Percentiles rank a stretch among this genome's conserved stretches.
phyloP scores from a whole-genome alignment of 2,329 filamentous ascomycete genomes.

The Leptodontidium sp. region DNA sequence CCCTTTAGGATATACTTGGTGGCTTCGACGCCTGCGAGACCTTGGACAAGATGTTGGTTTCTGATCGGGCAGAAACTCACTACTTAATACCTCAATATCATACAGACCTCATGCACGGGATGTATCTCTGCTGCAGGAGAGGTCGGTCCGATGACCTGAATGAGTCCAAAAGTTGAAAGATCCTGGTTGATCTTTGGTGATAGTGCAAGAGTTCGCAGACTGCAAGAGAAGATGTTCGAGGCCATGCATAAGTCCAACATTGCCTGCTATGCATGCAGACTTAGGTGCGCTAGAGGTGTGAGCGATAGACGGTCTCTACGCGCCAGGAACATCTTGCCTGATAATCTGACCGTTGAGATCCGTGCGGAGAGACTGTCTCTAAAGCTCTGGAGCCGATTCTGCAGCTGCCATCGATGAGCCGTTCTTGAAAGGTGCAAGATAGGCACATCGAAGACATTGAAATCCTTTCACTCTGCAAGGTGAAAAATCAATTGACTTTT shows the following conservation, averaged over 20 bases:
- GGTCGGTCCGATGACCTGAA: slow-evolving; percentile 30
- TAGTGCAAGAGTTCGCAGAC: slow-evolving; percentile 6
- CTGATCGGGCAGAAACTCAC: slow-evolving; percentile 15
- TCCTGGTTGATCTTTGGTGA: slow-evolving; percentile 5
- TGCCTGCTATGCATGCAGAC: not conserved
- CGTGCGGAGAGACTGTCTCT: slow-evolving; percentile 25
- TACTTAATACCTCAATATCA: slow-evolving; percentile 26
- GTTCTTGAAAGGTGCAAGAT: not conserved
- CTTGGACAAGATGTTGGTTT: slow-evolving; percentile 23
- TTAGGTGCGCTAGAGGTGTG: too few species aligned
- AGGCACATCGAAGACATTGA: not conserved
- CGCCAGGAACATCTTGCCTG: slow-evolving; percentile 29
- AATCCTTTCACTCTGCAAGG: not conserved
- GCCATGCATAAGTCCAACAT: slow-evolving; percentile 16
- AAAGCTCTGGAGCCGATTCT: slow-evolving; percentile 11
- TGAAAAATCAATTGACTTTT: not conserved
- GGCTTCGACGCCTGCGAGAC: slow-evolving; percentile 2
- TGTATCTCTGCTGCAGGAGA: slow-evolving; percentile 25
- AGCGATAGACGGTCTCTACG: slow-evolving; percentile 14
- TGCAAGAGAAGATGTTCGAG: not conserved
- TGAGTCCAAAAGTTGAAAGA: slow-evolving; percentile 3
- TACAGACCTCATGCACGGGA: slow-evolving; percentile 23
- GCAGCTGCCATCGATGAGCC: not conserved
- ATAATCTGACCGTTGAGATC: slow-evolving; percentile 26
- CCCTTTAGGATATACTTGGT: slow-evolving; percentile 10